These are phyloP conservation scores for Vitis hybrid DNA, from an alignment of 177 flowering plant species.

Conservation along the genomic window DNA sequence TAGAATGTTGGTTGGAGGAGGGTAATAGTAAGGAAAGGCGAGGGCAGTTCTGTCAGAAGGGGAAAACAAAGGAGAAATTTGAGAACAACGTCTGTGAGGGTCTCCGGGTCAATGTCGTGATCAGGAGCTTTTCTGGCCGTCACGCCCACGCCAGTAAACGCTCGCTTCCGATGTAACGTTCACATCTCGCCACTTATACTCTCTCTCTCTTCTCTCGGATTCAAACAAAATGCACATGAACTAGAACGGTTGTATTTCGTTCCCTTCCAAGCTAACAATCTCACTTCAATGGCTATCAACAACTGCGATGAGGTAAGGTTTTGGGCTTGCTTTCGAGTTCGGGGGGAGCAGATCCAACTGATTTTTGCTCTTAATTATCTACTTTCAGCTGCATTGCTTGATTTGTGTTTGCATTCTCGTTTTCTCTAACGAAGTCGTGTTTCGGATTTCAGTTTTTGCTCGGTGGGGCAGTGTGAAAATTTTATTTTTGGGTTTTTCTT, in stretches of 20 bases:
- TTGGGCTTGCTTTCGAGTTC: neutral
- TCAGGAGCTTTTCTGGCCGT: slow-evolving; percentile 27
- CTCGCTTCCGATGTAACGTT: slow-evolving; percentile 18
- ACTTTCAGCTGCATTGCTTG: neutral
- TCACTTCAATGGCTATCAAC: slow-evolving; percentile 25
- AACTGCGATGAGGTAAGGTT: slow-evolving; percentile 21
- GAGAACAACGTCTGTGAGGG: slow-evolving; percentile 5
- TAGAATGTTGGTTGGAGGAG: neutral
- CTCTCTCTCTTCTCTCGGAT: slow-evolving; percentile 1
- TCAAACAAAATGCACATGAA: neutral
- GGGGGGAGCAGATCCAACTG: slow-evolving; percentile 4
- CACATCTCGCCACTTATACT: neutral
- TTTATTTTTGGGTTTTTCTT: too few species aligned
- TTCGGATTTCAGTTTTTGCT: too few species aligned
- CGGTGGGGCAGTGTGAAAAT: too few species aligned
- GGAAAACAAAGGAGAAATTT: neutral
- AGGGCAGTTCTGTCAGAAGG: slow-evolving; percentile 4
- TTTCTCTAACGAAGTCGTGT: too few species aligned
- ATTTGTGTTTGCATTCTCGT: too few species aligned
- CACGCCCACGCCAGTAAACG: slow-evolving; percentile 6
- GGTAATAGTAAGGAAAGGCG: neutral
- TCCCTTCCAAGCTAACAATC: neutral
- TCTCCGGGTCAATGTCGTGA: slow-evolving; percentile 15
- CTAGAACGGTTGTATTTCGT: neutral
- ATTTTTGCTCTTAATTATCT: neutral